phyloP scores from a whole-genome alignment of 805 yeast species.

The Candida suzukii region DNA sequence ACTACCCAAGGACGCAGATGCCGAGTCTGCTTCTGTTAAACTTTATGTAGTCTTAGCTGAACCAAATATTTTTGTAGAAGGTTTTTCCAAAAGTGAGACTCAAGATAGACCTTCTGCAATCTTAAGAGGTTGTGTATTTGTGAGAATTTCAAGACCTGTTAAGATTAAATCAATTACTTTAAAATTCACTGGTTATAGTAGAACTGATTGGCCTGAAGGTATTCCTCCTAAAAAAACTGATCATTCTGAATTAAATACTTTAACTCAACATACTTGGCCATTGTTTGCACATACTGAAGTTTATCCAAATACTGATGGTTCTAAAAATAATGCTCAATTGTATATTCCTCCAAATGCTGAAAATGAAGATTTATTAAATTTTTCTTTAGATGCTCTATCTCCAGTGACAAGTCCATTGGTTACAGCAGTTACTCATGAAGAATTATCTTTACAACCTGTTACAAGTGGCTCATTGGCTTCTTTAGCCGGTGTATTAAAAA shows the following conservation, averaged over 20 bases:
- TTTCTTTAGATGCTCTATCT: conserved; percentile 27
- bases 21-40: conserved; percentile 59
- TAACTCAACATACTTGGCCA: conserved; percentile 86
- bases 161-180: conserved; percentile 60
- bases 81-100: conserved; percentile 63
- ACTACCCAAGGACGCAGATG: conserved; percentile 49
- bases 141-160: conserved; percentile 64
- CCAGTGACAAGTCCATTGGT: conserved; percentile 25
- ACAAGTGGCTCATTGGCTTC: conserved; percentile 21
- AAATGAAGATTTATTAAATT: conserved; percentile 25
- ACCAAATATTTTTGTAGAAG: conserved; percentile 72
- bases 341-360: conserved; percentile 25
- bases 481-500: conserved; percentile 20
- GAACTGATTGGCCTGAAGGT: conserved; percentile 98
- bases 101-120: conserved; percentile 66
- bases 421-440: conserved; percentile 2
- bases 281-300: conserved; percentile 46
- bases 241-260: conserved; percentile 54
- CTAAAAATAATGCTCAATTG: conserved; percentile 42
- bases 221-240: conserved; percentile 82
- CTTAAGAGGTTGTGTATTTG: conserved; percentile 69
- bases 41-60: conserved; percentile 75
- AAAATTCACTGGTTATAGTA: conserved; percentile 56
- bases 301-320: conserved; percentile 18
- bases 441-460: not conserved